phyloP scores from a whole-genome alignment of 208 protist genomes.

The Leishmania tarentolae region DNA sequence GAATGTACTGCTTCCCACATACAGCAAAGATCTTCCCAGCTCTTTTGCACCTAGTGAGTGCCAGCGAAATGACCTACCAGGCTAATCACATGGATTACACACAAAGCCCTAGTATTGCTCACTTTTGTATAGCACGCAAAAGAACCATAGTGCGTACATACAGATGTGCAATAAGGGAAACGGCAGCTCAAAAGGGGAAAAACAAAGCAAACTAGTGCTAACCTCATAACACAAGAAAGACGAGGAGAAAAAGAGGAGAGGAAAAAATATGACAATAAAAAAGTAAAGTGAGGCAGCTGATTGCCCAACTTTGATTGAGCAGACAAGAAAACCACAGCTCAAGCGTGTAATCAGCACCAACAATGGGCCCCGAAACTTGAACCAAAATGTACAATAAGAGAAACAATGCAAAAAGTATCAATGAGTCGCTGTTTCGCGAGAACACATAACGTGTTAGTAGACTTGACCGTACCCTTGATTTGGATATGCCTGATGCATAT shows the following conservation, averaged over 20 bases:
- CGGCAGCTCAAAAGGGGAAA: not conserved
- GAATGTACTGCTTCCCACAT: not conserved
- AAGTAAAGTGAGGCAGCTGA: not conserved
- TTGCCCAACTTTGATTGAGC: not conserved
- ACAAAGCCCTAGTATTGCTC: not conserved
- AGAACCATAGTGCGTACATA: not conserved
- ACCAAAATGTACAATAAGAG: not conserved
- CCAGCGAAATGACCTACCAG: no score
- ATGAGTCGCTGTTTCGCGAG: not conserved
- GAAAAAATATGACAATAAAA: not conserved
- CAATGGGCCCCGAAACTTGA: not conserved
- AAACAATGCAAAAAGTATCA: slow-evolving; percentile 11
- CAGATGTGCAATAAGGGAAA: slow-evolving; percentile 7
- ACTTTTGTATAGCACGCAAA: not conserved
- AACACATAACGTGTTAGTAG: not conserved
- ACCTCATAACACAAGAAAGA: not conserved
- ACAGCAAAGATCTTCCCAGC: not conserved
- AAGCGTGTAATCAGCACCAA: not conserved
- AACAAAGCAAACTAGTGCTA: slow-evolving; percentile 10
- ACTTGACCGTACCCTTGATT: slow-evolving; percentile 17
- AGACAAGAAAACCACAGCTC: not conserved
- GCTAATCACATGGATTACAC: not conserved
- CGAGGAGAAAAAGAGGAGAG: slow-evolving; percentile 10
- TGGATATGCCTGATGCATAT: slow-evolving; percentile 21
- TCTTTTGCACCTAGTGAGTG: not conserved